Percentiles rank a stretch among this genome's conserved stretches.
phyloP scores from a whole-genome alignment of 2,329 filamentous ascomycete species.

The Penicillium corylophilum region DNA sequence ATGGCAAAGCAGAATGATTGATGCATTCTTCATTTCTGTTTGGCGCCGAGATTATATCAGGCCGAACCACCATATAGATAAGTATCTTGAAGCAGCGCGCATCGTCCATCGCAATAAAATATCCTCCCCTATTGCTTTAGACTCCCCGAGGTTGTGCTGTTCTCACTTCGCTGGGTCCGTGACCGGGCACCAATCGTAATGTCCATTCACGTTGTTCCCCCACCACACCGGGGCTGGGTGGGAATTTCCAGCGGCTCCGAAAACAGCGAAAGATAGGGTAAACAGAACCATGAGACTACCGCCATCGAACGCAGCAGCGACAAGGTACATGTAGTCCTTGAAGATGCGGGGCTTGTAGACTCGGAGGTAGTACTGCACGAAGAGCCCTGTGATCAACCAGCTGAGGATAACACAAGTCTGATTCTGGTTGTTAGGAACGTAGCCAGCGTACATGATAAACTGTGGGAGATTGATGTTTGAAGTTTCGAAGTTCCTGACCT shows the following conservation, averaged over 20 bases:
- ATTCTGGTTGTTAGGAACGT: conserved; percentile 55
- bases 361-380: conserved; percentile 53
- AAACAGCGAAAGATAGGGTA: conserved; percentile 57
- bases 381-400: conserved; percentile 46
- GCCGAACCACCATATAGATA: no score
- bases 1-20: no score
- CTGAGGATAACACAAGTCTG: conserved; percentile 58
- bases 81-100: no score
- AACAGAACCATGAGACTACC: conserved; percentile 52
- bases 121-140: no score
- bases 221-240: conserved; percentile 54
- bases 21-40: no score
- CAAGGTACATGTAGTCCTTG: conserved; percentile 56
- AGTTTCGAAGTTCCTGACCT: conserved; percentile 43
- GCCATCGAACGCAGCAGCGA: conserved; percentile 56
- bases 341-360: conserved; percentile 55
- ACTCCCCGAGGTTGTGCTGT: no score
- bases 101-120: no score
- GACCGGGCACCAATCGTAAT: conserved; percentile 52
- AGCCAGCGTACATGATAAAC: conserved; percentile 56
- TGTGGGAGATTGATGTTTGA: conserved; percentile 54
- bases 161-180: no score
- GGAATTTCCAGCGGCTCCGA: conserved; percentile 50
- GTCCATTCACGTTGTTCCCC: conserved; percentile 53
- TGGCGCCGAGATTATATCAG: no score